phyloP scores from a whole-genome alignment of 1,284 basidiomycete species.

The Fistulina hepatica region DNA sequence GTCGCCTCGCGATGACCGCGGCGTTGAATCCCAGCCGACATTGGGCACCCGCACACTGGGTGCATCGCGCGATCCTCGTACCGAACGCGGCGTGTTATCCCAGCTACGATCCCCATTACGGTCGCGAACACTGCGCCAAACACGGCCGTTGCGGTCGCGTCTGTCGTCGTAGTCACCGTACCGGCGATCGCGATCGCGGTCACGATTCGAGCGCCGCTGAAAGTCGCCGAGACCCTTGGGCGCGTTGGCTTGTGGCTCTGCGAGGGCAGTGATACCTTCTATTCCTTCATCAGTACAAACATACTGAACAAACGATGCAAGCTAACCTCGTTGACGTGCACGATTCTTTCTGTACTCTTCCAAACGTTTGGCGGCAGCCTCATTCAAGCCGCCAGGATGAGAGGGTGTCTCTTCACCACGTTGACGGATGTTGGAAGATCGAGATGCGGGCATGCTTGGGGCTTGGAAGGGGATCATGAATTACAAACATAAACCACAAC shows the following conservation, averaged over 20 bases:
- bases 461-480: slow-evolving; percentile 34
- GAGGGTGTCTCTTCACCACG: slow-evolving; percentile 86
- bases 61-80: slow-evolving; percentile 50
- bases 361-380: slow-evolving; percentile 55
- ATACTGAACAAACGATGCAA: slow-evolving; percentile 8
- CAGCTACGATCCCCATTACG: slow-evolving; percentile 30
- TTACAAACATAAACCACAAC: background rate
- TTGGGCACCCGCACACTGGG: slow-evolving; percentile 84
- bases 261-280: slow-evolving; percentile 55
- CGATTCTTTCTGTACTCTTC: slow-evolving; percentile 65
- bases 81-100: slow-evolving; percentile 65
- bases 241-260: slow-evolving; percentile 41
- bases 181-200: slow-evolving; percentile 32
- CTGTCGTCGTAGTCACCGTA: slow-evolving; percentile 23
- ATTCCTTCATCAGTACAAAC: slow-evolving; percentile 6
- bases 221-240: slow-evolving; percentile 64
- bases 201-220: slow-evolving; percentile 56
- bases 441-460: slow-evolving; percentile 55
- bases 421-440: slow-evolving; percentile 52
- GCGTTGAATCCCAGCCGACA: slow-evolving; percentile 84
- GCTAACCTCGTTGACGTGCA: slow-evolving; percentile 59
- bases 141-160: slow-evolving; percentile 12
- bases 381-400: slow-evolving; percentile 82
- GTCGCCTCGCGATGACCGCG: slow-evolving; percentile 43
- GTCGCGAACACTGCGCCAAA: slow-evolving; percentile 19